Evolutionary conservation across 2,329 filamentous ascomycete species (phyloP).

Genomic region (Verticillium isaacii): DNA sequence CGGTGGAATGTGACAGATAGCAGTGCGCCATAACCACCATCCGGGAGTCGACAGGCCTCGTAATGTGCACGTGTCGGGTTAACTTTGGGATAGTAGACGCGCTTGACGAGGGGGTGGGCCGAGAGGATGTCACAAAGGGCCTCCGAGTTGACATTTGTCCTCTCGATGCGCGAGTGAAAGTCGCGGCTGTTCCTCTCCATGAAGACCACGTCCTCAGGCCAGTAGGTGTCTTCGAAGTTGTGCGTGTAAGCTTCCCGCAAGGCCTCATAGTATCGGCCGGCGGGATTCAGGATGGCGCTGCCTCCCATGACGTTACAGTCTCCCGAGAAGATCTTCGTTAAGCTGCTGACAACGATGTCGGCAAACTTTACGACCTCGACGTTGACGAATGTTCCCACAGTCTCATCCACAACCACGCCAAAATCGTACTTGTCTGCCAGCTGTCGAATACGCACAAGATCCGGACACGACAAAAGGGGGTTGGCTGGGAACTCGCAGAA

Average conservation of each 20-base stretch:
- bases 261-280: conserved; percentile 61
- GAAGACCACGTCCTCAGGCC: conserved; percentile 90
- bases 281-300: conserved; percentile 59
- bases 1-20: conserved; percentile 77
- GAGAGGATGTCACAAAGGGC: conserved; percentile 70
- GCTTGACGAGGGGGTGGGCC: conserved; percentile 60
- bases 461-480: conserved; percentile 78
- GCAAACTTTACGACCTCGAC: conserved; percentile 86
- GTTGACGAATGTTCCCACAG: conserved; percentile 94
- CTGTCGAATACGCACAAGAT: conserved; percentile 73
- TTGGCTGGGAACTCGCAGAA: conserved; percentile 97
- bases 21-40: conserved; percentile 84
- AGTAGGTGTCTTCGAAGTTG: conserved; percentile 85
- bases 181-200: conserved; percentile 95
- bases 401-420: conserved; percentile 89
- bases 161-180: conserved; percentile 75
- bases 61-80: conserved; percentile 67
- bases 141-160: conserved; percentile 83
- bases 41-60: conserved; percentile 68
- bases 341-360: conserved; percentile 87
- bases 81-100: conserved; percentile 83
- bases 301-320: conserved; percentile 99
- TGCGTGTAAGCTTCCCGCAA: conserved; percentile 62
- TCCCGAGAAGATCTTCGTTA: conserved; percentile 96
- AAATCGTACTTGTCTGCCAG: conserved; percentile 84